Percentiles rank a stretch among this genome's conserved stretches.
phyloP scores from a whole-genome alignment of 495 filamentous ascomycete species.

The Penicillium paradoxum region DNA sequence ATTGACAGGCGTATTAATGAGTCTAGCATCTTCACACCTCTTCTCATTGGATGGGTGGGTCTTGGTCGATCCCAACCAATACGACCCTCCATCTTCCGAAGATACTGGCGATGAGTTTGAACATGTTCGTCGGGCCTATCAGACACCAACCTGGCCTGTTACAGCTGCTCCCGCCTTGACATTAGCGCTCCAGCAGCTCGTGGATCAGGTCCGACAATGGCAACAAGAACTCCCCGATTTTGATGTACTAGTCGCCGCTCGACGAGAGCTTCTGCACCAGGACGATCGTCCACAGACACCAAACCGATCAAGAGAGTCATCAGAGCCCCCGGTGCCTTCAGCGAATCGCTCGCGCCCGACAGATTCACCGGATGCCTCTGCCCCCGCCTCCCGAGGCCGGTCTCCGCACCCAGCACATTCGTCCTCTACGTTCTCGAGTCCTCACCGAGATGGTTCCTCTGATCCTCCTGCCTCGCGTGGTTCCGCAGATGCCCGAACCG shows the following conservation, averaged over 20 bases:
- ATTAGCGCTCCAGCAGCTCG: conserved; percentile 44
- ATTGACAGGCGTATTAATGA: conserved; percentile 75
- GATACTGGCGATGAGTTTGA: conserved; percentile 17
- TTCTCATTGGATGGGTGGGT: conserved; percentile 87
- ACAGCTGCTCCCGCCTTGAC: conserved; percentile 39
- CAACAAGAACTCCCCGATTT: conserved; percentile 68
- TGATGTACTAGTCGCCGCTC: conserved; percentile 68
- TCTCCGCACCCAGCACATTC: conserved; percentile 15
- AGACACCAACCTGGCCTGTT: conserved; percentile 36
- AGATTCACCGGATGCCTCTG: conserved; percentile 54
- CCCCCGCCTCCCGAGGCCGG: conserved; percentile 17
- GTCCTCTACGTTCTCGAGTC: conserved; percentile 13
- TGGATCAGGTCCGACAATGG: conserved; percentile 60
- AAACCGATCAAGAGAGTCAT: conserved; percentile 17
- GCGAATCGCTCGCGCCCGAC: conserved; percentile 41
- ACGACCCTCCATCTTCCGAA: conserved; percentile 14
- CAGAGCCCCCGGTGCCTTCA: conserved; percentile 18
- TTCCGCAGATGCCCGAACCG: conserved; percentile 24
- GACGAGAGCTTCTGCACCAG: conserved; percentile 47
- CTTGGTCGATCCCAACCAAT: conserved; percentile 61
- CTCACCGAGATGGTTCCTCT: conserved; percentile 20
- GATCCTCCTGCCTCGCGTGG: conserved; percentile 27
- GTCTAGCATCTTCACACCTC: conserved; percentile 75
- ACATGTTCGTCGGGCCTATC: conserved; percentile 27
- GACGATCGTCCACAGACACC: conserved; percentile 23